These are phyloP conservation scores for Xenoacremonium recifei DNA, from an alignment of 2,329 filamentous ascomycete species.

Conservation along the genomic window DNA sequence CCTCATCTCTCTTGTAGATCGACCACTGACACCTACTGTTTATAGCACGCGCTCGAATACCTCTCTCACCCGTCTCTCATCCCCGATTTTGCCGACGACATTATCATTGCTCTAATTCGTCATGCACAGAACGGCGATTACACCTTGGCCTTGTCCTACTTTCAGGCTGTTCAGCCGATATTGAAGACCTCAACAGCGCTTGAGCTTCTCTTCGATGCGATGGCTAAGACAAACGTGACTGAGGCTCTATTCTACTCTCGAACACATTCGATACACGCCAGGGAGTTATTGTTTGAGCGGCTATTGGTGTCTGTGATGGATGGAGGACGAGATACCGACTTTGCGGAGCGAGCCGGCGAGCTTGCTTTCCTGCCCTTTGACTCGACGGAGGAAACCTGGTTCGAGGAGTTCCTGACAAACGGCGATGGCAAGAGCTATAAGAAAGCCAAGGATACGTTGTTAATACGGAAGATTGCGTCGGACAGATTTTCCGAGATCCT, in stretches of 20 bases:
- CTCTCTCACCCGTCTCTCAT: constrained; percentile 77
- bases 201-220: constrained; percentile 65
- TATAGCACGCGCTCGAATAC: constrained; percentile 66
- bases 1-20: not conserved
- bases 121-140: constrained; percentile 59
- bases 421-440: constrained; percentile 64
- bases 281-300: constrained; percentile 64
- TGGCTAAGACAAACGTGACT: constrained; percentile 64
- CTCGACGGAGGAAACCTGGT: constrained; percentile 68
- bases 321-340: constrained; percentile 33
- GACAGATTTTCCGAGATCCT: constrained; percentile 54
- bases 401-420: constrained; percentile 64
- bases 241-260: constrained; percentile 75
- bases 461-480: constrained; percentile 70
- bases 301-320: constrained; percentile 60
- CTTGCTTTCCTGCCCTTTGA: constrained; percentile 73
- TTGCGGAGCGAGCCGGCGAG: constrained; percentile 61
- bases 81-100: constrained; percentile 81
- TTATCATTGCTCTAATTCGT: constrained; percentile 66
- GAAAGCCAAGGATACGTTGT: constrained; percentile 68
- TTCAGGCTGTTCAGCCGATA: constrained; percentile 70
- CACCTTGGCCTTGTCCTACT: constrained; percentile 72
- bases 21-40: constrained; percentile 4
- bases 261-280: constrained; percentile 59
- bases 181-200: constrained; percentile 63